These are phyloP conservation scores for Paraleonurus japonicus DNA, from an alignment of 257 asterid species.

Conservation along the genomic window DNA sequence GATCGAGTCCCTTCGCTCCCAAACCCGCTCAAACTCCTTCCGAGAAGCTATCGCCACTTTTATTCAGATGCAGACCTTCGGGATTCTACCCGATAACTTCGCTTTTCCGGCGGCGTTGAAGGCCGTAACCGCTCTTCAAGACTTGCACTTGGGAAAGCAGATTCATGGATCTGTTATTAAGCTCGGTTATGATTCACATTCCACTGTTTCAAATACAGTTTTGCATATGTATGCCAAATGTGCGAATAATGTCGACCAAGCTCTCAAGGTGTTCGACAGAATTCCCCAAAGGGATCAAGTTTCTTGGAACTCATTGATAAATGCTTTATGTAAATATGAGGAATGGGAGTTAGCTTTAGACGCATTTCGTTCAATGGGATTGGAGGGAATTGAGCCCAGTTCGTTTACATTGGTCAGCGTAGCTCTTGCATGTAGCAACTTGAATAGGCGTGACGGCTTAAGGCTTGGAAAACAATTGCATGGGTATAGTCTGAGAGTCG, in stretches of 20 bases:
- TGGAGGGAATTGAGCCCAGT: conserved; percentile 56
- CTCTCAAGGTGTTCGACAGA: conserved; percentile 64
- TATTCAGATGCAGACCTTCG: conserved; percentile 55
- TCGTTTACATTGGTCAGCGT: conserved; percentile 77
- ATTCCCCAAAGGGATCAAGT: conserved; percentile 76
- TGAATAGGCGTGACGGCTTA: conserved; percentile 48
- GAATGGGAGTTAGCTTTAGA: conserved; percentile 79
- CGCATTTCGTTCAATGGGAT: conserved; percentile 59
- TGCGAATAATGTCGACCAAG: conserved; percentile 43
- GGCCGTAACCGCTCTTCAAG: conserved; percentile 66
- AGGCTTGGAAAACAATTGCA: conserved; percentile 83
- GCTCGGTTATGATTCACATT: conserved; percentile 51
- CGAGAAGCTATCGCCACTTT: conserved; percentile 61
- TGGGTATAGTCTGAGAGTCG: conserved; percentile 56
- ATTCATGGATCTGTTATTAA: conserved; percentile 58
- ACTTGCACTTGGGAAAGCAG: conserved; percentile 65
- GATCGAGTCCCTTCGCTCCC: conserved; percentile 64
- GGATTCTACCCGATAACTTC: conserved; percentile 68
- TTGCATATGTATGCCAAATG: conserved; percentile 64
- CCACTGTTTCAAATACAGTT: conserved; percentile 72
- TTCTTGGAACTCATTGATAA: conserved; percentile 82
- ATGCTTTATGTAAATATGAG: conserved; percentile 63
- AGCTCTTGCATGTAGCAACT: conserved; percentile 75
- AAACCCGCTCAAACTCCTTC: conserved; percentile 55
- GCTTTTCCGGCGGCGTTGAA: conserved; percentile 74